Evolutionary conservation across 208 protist genomes (phyloP), one percentile per base, ranked within the genome.

Genomic region (Acanthamoeba polyphaga): DNA sequence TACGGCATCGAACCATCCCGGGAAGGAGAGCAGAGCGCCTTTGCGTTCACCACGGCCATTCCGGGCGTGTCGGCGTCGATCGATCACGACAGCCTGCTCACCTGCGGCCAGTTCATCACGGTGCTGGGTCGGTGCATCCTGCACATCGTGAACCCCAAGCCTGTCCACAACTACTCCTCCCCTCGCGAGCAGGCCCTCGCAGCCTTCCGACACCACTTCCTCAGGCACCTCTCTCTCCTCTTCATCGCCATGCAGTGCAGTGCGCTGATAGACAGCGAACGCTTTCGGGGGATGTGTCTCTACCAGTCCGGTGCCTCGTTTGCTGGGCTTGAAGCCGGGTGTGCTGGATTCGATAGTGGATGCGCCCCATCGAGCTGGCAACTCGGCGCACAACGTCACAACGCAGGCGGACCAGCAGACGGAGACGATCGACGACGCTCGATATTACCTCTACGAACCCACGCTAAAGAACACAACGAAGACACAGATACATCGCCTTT

Each of bases 1-100:
- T 58, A 58, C 24, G 80, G 80, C n/a, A 88, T 88, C 46, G 80
- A 34, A 7, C 80, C 80, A 8, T 2, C 80, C 29, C 49, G 66
- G 8, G 27, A n/a, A 5, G 51, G 76, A 34, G 32, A 53, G 12
- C 32, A 58, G 29, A 27, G 51, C 46, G 15, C 19, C 27, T 88
- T 46, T 38, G 43, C 80, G 12, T 46, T 88, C 80, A 88, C 80
- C n/a, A 88, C 80, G 1, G 8, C 80, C 51, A 88, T 88, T 27
- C 80, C 80, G 6, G 49, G 80, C 12, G 80, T 88, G 27, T 46
- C 19, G 80, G 34, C 53, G n/a, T 43, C 49, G 29, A 64, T 46
- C 13, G 80, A 88, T 43, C 80, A 88, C 51, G 80, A 88, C 13
- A 17, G 80, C 80, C 51, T 88, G 46, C 8, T 88, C 8, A 88